These are phyloP conservation scores for Monosporascus sp. DNA, from an alignment of 2,329 filamentous ascomycete genomes.

Conservation along the genomic window DNA sequence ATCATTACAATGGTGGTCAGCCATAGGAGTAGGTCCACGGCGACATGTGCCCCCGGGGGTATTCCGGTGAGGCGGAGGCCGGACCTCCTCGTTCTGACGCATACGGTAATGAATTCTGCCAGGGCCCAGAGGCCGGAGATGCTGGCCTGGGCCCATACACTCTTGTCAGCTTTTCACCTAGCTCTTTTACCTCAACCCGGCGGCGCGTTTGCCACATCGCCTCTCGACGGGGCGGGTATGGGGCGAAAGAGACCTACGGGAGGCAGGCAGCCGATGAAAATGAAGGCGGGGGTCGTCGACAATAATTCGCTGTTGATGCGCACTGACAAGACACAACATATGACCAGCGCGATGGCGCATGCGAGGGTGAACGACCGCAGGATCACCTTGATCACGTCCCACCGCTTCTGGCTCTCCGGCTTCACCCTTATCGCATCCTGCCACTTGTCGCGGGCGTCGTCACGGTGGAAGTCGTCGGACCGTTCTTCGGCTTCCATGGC, in stretches of 20 bases:
- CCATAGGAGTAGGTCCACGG: not conserved
- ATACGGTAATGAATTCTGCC: not conserved
- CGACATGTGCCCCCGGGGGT: not conserved
- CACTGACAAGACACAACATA: too few species aligned
- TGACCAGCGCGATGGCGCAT: not conserved
- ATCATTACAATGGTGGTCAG: not conserved
- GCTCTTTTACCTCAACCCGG: not conserved
- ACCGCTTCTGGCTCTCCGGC: not conserved
- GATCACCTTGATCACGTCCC: not conserved
- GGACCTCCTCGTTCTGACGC: not conserved
- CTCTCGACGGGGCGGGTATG: not conserved
- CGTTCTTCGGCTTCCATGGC: not conserved
- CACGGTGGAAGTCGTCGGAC: not conserved
- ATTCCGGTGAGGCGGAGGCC: not conserved
- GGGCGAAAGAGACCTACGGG: not conserved
- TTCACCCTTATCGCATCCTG: not conserved
- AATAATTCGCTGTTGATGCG: not conserved
- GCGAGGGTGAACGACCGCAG: not conserved
- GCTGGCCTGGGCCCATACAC: not conserved
- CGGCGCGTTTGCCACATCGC: not conserved
- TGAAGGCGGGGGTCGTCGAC: fast-evolving
- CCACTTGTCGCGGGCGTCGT: not conserved
- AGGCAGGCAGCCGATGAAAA: not conserved
- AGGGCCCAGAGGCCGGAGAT: not conserved
- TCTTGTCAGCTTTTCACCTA: not conserved